These are phyloP conservation scores for Iris pallida DNA, from an alignment of 116 monocot genomes.

Conservation along the genomic window DNA sequence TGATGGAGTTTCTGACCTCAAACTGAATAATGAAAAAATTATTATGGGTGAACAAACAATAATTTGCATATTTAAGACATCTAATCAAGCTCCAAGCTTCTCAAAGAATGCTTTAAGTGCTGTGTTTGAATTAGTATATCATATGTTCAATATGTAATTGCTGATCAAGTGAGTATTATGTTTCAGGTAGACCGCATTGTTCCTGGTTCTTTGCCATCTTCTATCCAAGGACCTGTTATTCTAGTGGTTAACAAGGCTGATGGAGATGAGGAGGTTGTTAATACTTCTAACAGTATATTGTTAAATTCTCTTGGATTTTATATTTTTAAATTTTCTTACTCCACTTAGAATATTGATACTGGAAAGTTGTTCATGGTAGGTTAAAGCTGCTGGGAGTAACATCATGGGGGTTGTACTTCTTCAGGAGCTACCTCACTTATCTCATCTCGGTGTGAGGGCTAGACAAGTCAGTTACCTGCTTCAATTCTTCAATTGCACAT, in stretches of 20 bases:
- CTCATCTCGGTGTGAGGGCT: conserved; percentile 94
- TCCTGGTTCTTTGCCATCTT: conserved; percentile 62
- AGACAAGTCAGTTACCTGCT: conserved; percentile 46
- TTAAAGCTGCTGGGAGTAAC: conserved; percentile 79
- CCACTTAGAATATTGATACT: too few relatives aligned
- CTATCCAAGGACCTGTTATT: conserved; percentile 57
- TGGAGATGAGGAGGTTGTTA: conserved; percentile 84
- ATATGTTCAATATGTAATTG: too few relatives aligned
- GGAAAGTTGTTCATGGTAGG: conserved; percentile 18
- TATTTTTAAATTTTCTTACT: neutral
- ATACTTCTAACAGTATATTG: neutral
- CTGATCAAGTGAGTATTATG: neutral
- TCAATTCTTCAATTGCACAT: neutral
- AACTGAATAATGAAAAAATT: too few relatives aligned
- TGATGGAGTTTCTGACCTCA: too few relatives aligned
- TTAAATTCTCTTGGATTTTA: too few relatives aligned
- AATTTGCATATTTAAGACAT: too few relatives aligned
- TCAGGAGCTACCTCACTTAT: conserved; percentile 86
- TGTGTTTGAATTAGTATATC: too few relatives aligned
- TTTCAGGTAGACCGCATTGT: conserved; percentile 71
- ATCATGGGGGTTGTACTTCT: conserved; percentile 68
- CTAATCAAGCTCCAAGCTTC: too few relatives aligned
- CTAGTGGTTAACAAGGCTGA: conserved; percentile 75
- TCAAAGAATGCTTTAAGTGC: too few relatives aligned
- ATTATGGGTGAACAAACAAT: too few relatives aligned